Conservation (phyloP, 768 basidiomycete species). For the Kwoniella botswanensis region DNA sequence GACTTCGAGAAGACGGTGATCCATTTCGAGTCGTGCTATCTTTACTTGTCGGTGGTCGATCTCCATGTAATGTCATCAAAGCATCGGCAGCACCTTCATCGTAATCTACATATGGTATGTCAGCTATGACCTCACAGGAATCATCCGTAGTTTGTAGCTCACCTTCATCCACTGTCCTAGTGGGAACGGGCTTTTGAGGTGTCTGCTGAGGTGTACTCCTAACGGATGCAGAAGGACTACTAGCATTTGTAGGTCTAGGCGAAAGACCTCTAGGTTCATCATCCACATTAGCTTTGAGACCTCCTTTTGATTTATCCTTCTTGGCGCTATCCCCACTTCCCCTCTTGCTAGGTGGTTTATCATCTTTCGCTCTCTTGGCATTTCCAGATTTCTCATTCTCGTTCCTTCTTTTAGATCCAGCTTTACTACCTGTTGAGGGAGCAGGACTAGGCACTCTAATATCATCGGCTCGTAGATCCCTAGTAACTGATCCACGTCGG, state of each 20-base stretch:
- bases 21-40: conserved; percentile 19
- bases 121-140: conserved; percentile 9
- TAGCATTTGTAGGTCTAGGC: conserved; percentile 16
- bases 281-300: conserved; percentile 25
- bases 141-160: conserved; percentile 15
- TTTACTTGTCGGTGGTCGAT: conserved; percentile 37
- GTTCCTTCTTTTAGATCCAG: conserved; percentile 35
- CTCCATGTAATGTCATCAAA: conserved; percentile 71
- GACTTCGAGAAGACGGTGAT: conserved; percentile 18
- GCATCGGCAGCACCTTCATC: conserved; percentile 90
- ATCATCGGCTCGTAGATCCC: conserved; percentile 37
- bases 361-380: conserved; percentile 41
- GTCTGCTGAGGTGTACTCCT: conserved; percentile 23
- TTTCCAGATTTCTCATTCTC: conserved; percentile 27
- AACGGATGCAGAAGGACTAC: conserved; percentile 25
- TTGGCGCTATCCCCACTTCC: conserved; percentile 32
- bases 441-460: conserved; percentile 42
- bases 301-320: conserved; percentile 37
- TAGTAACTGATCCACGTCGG: conserved; percentile 36
- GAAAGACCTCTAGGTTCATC: conserved; percentile 21
- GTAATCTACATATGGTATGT: conserved; percentile 65
- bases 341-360: conserved; percentile 45
- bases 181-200: conserved; percentile 55
- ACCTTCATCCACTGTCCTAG: conserved; percentile 76
- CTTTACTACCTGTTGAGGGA: conserved; percentile 35